Base-by-base conservation (phyloP, 306 rosid species). In the Urtica urens region DNA sequence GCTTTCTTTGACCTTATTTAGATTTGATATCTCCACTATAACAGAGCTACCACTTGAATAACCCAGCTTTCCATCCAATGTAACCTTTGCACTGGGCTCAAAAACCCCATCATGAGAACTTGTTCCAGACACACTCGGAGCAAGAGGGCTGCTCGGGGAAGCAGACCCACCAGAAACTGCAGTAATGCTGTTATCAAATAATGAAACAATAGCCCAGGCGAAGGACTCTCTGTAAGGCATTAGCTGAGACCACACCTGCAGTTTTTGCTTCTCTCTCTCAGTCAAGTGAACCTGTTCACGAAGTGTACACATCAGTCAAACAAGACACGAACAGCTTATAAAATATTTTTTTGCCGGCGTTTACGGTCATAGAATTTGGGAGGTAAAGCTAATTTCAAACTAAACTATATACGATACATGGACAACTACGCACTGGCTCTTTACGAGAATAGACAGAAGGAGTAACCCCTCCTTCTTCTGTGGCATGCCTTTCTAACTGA, bases 201-300 rank as follows among this genome's bases (percentile, higher is more conserved):
- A 65, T 28, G 99, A 79, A 67, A 90, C 99, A 28, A 90, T 62
- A 57, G 99, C 77, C 99, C 99, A 90, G 52, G 95, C 75, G 26
- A 90, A 90, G 74, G 95, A 79, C 78, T 90, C 99, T 85, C 76
- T 79, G 87, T 74, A 85, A 64, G 99, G 99, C 99, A 90, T 85
- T 78, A 90, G 68, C 67, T 85, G 86, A 77, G 99, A 85, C 99
- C 99, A 90, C 83, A 90, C 94, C 94, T 85, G 95, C 78, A 90
- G 77, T 65, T 90, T 90, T 64, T 90, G 99, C 82, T 67, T 90
- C 60, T 90, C 99, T 77, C 93, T 81, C 76, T 90, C 99, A 63
- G 73, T 66, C 87, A 90, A 73, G 46, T 79, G 85, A 59, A 60
- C 99, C 99, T 90, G 87, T 59, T 50, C 63, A 63, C 52, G 50